Conservation (phyloP, 2,329 filamentous ascomycete genomes). For the Aspergillus spinulosporus region DNA sequence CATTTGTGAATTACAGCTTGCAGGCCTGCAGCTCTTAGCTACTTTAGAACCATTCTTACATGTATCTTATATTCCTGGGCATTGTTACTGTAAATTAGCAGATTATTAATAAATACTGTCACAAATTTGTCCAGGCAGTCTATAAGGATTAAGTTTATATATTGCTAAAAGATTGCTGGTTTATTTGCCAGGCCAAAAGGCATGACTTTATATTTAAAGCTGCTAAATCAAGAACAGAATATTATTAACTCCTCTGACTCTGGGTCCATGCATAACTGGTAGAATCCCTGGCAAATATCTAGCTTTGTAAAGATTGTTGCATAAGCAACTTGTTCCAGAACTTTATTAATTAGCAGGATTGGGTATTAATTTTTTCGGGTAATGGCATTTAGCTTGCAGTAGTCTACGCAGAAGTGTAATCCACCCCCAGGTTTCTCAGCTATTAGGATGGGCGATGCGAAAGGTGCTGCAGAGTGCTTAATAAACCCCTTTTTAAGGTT, state of each 20-base stretch:
- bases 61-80: background rate
- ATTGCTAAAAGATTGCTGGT: background rate
- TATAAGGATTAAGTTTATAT: too few species aligned
- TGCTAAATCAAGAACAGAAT: constrained; percentile 5
- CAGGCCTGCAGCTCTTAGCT: background rate
- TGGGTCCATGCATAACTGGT: background rate
- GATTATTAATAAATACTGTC: constrained; percentile 22
- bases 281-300: constrained; percentile 20
- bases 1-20: background rate
- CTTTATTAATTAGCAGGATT: constrained; percentile 29
- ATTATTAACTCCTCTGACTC: background rate
- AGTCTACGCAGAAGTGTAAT: constrained; percentile 21
- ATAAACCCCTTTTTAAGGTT: constrained; percentile 16
- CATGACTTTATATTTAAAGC: constrained; percentile 1
- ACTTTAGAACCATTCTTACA: background rate
- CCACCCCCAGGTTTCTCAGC: background rate
- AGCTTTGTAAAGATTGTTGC: constrained; percentile 24
- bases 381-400: constrained; percentile 31
- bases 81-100: constrained; percentile 27
- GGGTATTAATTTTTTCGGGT: constrained; percentile 34
- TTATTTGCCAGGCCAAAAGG: background rate
- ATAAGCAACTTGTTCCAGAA: constrained; percentile 20
- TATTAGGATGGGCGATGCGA: constrained; percentile 12
- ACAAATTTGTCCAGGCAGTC: background rate
- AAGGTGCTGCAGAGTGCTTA: background rate